Evolutionary conservation across 164 flowering plant species (phyloP).

Genomic region (Sedum album): DNA sequence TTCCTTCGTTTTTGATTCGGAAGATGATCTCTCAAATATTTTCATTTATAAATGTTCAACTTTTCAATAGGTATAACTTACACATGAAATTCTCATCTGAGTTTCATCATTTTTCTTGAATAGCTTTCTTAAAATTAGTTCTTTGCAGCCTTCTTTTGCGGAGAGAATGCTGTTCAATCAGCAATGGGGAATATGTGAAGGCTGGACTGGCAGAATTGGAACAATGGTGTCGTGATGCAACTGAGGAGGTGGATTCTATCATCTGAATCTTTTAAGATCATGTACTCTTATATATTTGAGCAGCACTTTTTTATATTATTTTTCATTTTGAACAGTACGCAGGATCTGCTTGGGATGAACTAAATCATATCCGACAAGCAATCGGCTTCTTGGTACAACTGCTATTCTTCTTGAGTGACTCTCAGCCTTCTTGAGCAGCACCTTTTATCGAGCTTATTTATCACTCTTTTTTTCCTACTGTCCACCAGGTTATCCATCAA

Average conservation of each 20-base stretch:
- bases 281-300: background rate
- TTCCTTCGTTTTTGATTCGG: slow-evolving; percentile 79
- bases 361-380: slow-evolving; percentile 96
- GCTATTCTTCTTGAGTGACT: background rate
- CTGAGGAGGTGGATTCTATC: slow-evolving; percentile 62
- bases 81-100: background rate
- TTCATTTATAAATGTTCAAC: slow-evolving; percentile 94
- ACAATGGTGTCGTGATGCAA: slow-evolving; percentile 76
- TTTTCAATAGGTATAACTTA: slow-evolving; percentile 70
- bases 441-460: background rate
- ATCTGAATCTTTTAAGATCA: background rate
- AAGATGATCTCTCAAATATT: slow-evolving; percentile 87
- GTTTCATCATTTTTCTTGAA: background rate
- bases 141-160: slow-evolving; percentile 85
- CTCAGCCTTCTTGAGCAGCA: background rate
- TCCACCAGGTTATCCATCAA: slow-evolving; percentile 84
- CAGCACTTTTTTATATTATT: background rate
- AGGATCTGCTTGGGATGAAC: slow-evolving; percentile 95
- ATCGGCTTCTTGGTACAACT: slow-evolving; percentile 85
- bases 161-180: slow-evolving; percentile 97
- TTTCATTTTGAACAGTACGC: slow-evolving; percentile 44
- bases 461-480: background rate
- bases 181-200: slow-evolving; percentile 97
- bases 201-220: slow-evolving; percentile 91
- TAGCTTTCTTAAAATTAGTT: background rate